These are phyloP conservation scores for Sarocladiaceae sp. DNA, from an alignment of 2,329 filamentous ascomycete genomes.

Conservation along the genomic window DNA sequence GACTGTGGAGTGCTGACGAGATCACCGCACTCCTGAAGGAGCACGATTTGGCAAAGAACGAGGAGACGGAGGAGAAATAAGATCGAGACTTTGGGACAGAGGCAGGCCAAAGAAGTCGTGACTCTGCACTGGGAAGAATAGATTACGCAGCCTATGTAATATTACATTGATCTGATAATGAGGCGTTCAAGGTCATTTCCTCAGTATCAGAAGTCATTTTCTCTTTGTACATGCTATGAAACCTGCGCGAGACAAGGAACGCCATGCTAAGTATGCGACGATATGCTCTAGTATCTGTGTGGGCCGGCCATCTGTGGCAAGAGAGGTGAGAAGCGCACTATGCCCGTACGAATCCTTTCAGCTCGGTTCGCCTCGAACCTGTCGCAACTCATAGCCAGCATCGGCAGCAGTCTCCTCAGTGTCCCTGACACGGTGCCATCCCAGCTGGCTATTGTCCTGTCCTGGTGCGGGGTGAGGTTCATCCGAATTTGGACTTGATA, in stretches of 20 bases:
- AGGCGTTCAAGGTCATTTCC: background rate
- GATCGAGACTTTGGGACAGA: slow-evolving; percentile 11
- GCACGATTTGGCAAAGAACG: slow-evolving; percentile 87
- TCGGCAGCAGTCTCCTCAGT: slow-evolving; percentile 43
- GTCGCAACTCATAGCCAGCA: slow-evolving; percentile 30
- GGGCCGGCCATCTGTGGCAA: no score
- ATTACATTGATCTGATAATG: slow-evolving; percentile 8
- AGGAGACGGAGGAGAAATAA: slow-evolving; percentile 62
- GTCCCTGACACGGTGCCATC: slow-evolving; percentile 42
- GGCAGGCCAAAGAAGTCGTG: slow-evolving; percentile 9
- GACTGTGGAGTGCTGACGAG: slow-evolving; percentile 94
- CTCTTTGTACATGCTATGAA: no score
- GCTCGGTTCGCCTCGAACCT: slow-evolving; percentile 17
- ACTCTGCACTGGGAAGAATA: background rate
- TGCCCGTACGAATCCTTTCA: no score
- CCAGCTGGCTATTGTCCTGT: slow-evolving; percentile 21
- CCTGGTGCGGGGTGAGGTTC: slow-evolving; percentile 49
- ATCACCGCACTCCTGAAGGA: slow-evolving; percentile 91
- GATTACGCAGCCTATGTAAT: slow-evolving; percentile 10
- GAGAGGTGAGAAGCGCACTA: no score
- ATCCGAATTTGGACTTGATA: slow-evolving; percentile 46
- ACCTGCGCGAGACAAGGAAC: no score
- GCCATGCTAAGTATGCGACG: no score
- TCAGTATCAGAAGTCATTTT: no score
- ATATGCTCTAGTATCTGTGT: no score